These are phyloP conservation scores for Cryphonectria japonica DNA, from an alignment of 2,329 filamentous ascomycete species.

Conservation along the genomic window DNA sequence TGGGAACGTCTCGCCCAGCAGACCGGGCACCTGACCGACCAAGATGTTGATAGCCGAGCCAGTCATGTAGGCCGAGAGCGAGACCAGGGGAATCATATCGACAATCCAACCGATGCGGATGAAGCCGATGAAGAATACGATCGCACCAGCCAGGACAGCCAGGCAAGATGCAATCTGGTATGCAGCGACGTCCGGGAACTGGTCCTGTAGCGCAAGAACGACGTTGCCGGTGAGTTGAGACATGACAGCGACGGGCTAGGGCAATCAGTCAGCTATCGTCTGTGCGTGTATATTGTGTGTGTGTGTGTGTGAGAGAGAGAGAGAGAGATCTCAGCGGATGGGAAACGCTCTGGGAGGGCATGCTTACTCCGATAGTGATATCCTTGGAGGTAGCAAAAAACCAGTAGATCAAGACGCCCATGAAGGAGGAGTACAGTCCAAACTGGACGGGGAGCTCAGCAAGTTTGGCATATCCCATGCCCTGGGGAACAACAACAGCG, in stretches of 20 bases:
- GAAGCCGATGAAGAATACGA: constrained; percentile 79
- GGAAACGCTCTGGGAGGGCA: background rate
- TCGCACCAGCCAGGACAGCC: constrained; percentile 74
- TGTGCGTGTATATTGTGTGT: background rate
- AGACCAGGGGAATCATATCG: constrained; percentile 87
- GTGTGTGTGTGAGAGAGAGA: constrained; percentile 23
- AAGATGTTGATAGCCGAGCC: constrained; percentile 90
- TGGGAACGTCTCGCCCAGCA: constrained; percentile 79
- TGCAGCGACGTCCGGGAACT: constrained; percentile 59
- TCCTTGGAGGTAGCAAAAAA: constrained; percentile 98
- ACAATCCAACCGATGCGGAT: constrained; percentile 86
- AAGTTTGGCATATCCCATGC: constrained; percentile 91
- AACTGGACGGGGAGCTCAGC: constrained; percentile 81
- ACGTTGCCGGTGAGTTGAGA: constrained; percentile 88
- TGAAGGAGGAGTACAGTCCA: constrained; percentile 93
- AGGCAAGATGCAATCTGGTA: constrained; percentile 78
- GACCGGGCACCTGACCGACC: constrained; percentile 76
- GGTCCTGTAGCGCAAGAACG: constrained; percentile 63
- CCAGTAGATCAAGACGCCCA: constrained; percentile 95
- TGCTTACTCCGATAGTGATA: constrained; percentile 87
- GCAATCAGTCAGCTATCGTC: constrained; percentile 24
- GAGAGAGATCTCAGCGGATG: background rate
- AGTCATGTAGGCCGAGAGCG: constrained; percentile 95
- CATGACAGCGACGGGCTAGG: constrained; percentile 88
- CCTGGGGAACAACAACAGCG: constrained; percentile 85